phyloP scores from a whole-genome alignment of 441 rosid genomes.

The Bruguiera hainesii region DNA sequence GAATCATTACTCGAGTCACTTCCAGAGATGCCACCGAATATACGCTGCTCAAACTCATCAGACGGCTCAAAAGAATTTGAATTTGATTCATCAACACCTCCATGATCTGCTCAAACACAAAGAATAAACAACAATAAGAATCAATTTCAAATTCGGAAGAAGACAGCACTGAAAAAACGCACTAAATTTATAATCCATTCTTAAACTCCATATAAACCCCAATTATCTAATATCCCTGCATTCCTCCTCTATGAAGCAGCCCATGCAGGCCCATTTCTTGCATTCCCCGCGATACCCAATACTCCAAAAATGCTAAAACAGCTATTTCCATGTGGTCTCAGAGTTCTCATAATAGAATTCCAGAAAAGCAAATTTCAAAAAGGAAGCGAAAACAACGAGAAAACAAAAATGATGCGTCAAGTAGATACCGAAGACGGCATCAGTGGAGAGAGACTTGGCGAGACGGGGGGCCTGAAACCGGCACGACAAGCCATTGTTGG shows the following conservation, averaged over 20 bases:
- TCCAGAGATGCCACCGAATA: conserved; percentile 36
- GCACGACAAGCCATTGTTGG: conserved; percentile 22
- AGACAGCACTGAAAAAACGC: neutral
- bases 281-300: too few species aligned
- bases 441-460: conserved; percentile 32
- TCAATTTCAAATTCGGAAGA: neutral
- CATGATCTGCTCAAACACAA: conserved; percentile 12
- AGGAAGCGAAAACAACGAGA: neutral
- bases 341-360: neutral
- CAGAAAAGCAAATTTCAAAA: neutral
- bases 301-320: too few species aligned
- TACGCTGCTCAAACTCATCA: conserved; percentile 40
- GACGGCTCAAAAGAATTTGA: conserved; percentile 24
- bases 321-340: too few species aligned
- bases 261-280: too few species aligned
- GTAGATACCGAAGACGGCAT: conserved; percentile 35
- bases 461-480: conserved; percentile 19
- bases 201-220: neutral
- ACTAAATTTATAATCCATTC: neutral
- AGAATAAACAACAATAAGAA: neutral
- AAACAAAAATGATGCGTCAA: neutral
- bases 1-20: conserved; percentile 27
- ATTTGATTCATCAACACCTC: conserved; percentile 13
- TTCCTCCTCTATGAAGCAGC: neutral
- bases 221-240: neutral